Conservation (phyloP, 1,139 yeast species). For the Scheffersomyces parashehatae region DNA sequence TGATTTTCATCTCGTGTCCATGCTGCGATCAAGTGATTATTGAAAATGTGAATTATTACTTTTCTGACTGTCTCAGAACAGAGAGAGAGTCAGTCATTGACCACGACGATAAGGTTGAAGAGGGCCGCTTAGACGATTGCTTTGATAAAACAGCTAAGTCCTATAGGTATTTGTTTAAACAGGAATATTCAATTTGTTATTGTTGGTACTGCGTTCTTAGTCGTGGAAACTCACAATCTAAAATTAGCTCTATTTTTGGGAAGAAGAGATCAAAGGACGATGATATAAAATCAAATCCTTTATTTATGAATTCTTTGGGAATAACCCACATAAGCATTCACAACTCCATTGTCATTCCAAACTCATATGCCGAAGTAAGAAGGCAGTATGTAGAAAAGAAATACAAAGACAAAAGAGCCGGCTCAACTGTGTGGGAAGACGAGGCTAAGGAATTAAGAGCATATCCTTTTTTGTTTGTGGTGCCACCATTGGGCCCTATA, state of each 20-base stretch:
- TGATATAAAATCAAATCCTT: conserved; percentile 1
- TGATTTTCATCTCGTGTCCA: conserved; percentile 19
- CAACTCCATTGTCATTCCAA: conserved; percentile 15
- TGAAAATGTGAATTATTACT: conserved; percentile 19
- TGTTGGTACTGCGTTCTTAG: conserved; percentile 26
- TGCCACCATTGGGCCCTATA: conserved; percentile 11
- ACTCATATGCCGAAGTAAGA: conserved; percentile 6
- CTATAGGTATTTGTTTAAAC: conserved; percentile 18
- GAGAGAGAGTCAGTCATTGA: conserved; percentile 17
- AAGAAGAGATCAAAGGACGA: conserved; percentile 1
- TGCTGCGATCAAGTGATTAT: conserved; percentile 13
- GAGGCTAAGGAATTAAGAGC: background rate
- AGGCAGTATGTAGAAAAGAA: conserved; percentile 4
- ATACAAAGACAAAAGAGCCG: conserved; percentile 4
- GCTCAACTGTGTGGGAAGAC: background rate
- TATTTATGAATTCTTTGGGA: conserved; percentile 8
- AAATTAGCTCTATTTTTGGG: conserved; percentile 8
- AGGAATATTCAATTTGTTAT: conserved; percentile 27
- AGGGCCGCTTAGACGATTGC: conserved; percentile 17
- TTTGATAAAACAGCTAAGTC: conserved; percentile 21
- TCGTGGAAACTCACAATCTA: conserved; percentile 7
- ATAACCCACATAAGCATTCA: conserved; percentile 20
- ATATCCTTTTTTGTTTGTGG: conserved; percentile 10
- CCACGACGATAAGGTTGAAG: conserved; percentile 31
- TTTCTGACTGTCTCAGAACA: conserved; percentile 16